Conservation (phyloP, 2,329 filamentous ascomycete genomes). For the Aspergillus jensenii region DNA sequence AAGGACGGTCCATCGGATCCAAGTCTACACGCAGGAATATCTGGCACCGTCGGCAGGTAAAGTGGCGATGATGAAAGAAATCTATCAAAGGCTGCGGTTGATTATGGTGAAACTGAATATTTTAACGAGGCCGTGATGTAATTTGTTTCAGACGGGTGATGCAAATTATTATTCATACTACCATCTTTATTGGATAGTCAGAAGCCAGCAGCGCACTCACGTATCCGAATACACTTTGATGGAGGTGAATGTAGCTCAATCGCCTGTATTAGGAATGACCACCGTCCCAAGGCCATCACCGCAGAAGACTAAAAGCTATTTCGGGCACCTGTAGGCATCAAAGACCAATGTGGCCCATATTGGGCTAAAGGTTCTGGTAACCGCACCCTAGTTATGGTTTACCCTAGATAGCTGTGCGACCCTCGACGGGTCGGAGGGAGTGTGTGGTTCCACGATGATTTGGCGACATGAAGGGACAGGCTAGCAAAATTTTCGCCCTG, state of each 20-base stretch:
- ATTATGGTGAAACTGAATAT: conserved; percentile 32
- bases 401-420: conserved; percentile 16
- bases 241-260: background rate
- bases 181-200: background rate
- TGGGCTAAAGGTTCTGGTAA: background rate
- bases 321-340: background rate
- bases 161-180: background rate
- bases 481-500: conserved; percentile 9
- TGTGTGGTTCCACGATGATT: conserved; percentile 18
- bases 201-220: too few relatives aligned
- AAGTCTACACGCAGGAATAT: conserved; percentile 25
- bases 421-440: conserved; percentile 10
- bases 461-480: conserved; percentile 8
- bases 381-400: conserved; percentile 2
- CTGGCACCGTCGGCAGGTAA: conserved; percentile 21
- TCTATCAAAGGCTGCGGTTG: conserved; percentile 28
- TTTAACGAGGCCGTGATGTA: conserved; percentile 14
- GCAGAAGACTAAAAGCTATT: background rate
- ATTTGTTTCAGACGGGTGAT: background rate
- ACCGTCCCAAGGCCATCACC: background rate
- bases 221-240: background rate
- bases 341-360: background rate
- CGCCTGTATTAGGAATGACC: background rate
- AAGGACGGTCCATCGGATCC: conserved; percentile 26
- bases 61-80: conserved; percentile 33